A percentile compares a stretch with the other conserved stretches of the same genome.
Evolutionary conservation across 2,329 filamentous ascomycete species (phyloP).

Genomic region (Trichoderma sp.): DNA sequence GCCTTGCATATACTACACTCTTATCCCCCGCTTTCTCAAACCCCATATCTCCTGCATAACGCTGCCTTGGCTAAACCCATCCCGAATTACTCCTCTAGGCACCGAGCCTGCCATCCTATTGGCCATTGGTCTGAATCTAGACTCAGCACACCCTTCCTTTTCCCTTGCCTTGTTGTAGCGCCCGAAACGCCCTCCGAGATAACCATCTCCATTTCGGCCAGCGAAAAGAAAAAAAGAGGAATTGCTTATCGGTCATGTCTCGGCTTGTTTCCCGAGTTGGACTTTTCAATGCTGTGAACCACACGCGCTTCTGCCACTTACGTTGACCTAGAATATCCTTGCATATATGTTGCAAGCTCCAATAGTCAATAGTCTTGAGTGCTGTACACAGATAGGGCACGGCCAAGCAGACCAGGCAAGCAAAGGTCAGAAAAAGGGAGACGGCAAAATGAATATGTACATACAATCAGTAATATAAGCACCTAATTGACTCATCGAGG

Average conservation of each 20-base stretch:
- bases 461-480: too few relatives aligned
- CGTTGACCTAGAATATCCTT: not conserved
- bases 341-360: not conserved
- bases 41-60: not conserved
- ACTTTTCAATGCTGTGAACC: not conserved
- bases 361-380: not conserved
- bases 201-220: not conserved
- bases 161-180: not conserved
- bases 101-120: not conserved
- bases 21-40: conserved; percentile 7
- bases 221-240: not conserved
- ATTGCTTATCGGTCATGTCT: not conserved
- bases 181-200: not conserved
- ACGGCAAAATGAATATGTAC: too few relatives aligned
- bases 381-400: not conserved
- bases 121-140: not conserved
- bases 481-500: too few relatives aligned
- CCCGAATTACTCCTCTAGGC: conserved; percentile 2
- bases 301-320: not conserved
- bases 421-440: too few relatives aligned
- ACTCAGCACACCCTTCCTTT: not conserved
- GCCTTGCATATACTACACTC: not conserved
- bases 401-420: not conserved
- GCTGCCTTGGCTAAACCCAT: not conserved
- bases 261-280: not conserved